Conservation (phyloP, 2,329 filamentous ascomycete species). For the Zopfia rhizophila region DNA sequence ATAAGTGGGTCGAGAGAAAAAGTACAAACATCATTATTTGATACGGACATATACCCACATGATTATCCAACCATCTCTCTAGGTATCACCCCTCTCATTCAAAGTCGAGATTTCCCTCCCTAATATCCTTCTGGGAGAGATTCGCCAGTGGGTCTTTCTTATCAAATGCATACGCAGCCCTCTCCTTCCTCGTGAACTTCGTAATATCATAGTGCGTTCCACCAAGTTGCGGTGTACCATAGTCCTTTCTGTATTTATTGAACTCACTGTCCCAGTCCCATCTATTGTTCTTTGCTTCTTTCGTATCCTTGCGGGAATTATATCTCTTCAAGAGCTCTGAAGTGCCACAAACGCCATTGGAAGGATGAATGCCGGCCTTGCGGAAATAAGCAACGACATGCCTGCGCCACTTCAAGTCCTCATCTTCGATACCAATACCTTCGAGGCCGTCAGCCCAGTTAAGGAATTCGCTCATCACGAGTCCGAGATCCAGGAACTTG, state of each 20-base stretch:
- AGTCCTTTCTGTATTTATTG: constrained; percentile 18
- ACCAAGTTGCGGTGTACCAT: constrained; percentile 9
- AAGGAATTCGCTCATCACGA: constrained; percentile 31
- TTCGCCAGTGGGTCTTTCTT: constrained; percentile 26
- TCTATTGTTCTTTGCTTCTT: constrained; percentile 10
- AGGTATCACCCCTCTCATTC: constrained; percentile 1
- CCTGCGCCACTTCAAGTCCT: constrained; percentile 21
- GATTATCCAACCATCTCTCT: too few species aligned
- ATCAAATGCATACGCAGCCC: constrained; percentile 18
- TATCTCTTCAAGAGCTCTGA: constrained; percentile 19
- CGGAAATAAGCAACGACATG: constrained; percentile 26
- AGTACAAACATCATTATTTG: too few species aligned
- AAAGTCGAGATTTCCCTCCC: constrained; percentile 17
- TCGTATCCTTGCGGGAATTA: constrained; percentile 11
- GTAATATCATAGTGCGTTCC: constrained; percentile 33
- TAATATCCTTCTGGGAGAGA: constrained; percentile 17
- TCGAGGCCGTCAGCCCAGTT: constrained; percentile 20
- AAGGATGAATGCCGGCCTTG: constrained; percentile 23
- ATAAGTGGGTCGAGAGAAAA: too few species aligned
- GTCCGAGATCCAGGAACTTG: constrained; percentile 27
- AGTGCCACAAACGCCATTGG: constrained; percentile 21
- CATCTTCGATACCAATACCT: constrained; percentile 28
- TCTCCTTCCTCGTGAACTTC: constrained; percentile 25
- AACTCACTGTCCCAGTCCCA: constrained; percentile 24
- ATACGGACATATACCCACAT: too few species aligned